Base-by-base conservation (phyloP, 805 yeast genomes). In the Nakazawaea populi region DNA sequence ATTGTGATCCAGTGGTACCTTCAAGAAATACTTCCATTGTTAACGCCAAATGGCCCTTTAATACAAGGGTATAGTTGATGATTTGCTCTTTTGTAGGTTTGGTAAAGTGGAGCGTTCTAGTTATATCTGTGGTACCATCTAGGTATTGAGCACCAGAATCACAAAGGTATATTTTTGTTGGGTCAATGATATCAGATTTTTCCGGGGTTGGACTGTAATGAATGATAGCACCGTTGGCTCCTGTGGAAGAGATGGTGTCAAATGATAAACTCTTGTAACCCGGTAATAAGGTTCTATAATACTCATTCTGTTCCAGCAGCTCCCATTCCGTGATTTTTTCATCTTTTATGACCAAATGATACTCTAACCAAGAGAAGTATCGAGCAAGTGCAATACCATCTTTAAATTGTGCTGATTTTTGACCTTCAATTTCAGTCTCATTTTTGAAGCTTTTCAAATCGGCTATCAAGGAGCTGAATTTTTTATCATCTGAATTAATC, bases 71-170 rank as follows among this genome's bases (percentile, higher is more conserved):
- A 65, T 89, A 92, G 48, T 82, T 82, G 55, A 75, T 76, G 36
- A 69, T 73, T 62, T 85, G 85, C 55, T 85, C 86, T 14, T 57
- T 59, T 0, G 77, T 60, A 12, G 92, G 88, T 2, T 67, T 64
- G 8, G 70, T 70, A 62, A 89, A 85, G 64, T 88, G 92, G 46
- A 82, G 67, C 0, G 97, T 89, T 59, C 99, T 77, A 0, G 99
- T 94, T 30, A 92, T 89, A 64, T 94, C 99, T 0, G 99, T 94
- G 0, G 99, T 94, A 18, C 52, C 99, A 61, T 91, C 96, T 27
- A 85, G 65, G 62, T 80, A 92, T 60, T 94, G 99, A 0, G 94
- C 88, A 4, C 99, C 99, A 2, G 96, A 81, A 65, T 94, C 99
- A 53, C 88, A 73, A 55, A 94, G 71, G 58, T 85, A 90, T 1